Evolutionary conservation across 2,329 filamentous ascomycete species (phyloP).

Genomic region (Nannizziopsis arthrosporioides): DNA sequence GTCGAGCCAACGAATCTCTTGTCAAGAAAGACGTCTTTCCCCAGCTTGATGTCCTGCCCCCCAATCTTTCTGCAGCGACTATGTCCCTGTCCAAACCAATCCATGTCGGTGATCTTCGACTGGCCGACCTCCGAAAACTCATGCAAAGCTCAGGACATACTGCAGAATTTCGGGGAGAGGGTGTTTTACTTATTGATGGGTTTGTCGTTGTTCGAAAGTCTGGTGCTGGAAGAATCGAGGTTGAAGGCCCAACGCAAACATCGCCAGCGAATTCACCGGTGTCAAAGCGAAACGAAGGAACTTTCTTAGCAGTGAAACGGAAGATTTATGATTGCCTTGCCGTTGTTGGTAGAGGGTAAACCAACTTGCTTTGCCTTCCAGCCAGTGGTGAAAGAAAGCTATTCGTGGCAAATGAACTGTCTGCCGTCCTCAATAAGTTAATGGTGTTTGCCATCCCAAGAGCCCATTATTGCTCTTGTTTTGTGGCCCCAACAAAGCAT

Average conservation of each 20-base stretch:
- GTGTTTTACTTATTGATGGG: conserved; percentile 78
- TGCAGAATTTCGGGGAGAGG: conserved; percentile 88
- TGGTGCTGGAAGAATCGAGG: conserved; percentile 72
- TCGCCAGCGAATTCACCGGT: conserved; percentile 32
- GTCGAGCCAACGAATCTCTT: conserved; percentile 16
- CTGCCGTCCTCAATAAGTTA: conserved; percentile 6
- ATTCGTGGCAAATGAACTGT: conserved; percentile 2
- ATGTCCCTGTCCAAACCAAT: conserved; percentile 72
- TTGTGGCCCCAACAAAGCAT: conserved; percentile 4
- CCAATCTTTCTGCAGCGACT: conserved; percentile 56
- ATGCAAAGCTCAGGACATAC: conserved; percentile 73
- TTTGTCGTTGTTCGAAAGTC: conserved; percentile 81
- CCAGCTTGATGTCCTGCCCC: conserved; percentile 48
- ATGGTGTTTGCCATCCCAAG: conserved; percentile 7
- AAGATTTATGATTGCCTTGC: conserved; percentile 91
- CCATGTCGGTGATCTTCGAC: conserved; percentile 82
- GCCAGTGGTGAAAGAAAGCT: neutral
- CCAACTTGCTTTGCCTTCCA: neutral
- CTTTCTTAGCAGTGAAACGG: conserved; percentile 76
- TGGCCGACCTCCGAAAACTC: conserved; percentile 74
- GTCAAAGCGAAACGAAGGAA: conserved; percentile 45
- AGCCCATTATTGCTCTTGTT: conserved; percentile 8
- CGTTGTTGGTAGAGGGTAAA: conserved; percentile 64
- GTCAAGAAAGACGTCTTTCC: conserved; percentile 32
- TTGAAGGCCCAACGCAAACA: conserved; percentile 61